phyloP scores from a whole-genome alignment of 768 basidiomycete genomes.

The Candolleomyces efflorescens region DNA sequence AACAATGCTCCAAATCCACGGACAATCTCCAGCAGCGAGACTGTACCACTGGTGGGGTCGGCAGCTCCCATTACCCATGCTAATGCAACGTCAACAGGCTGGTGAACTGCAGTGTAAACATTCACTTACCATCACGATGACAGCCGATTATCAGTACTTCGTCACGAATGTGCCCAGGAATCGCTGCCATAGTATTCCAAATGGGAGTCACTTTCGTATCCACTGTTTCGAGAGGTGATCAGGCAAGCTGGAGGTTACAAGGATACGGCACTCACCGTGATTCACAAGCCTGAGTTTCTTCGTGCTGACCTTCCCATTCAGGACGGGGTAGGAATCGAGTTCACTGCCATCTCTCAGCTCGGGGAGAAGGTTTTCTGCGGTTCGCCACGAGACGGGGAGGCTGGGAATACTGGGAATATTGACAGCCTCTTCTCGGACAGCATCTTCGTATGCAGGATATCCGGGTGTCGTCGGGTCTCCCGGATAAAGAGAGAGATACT shows the following conservation, averaged over 20 bases:
- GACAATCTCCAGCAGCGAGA: conserved; percentile 67
- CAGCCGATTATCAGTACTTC: conserved; percentile 83
- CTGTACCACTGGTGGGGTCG: conserved; percentile 77
- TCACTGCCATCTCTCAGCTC: conserved; percentile 30
- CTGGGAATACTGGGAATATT: conserved; percentile 78
- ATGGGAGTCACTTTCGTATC: conserved; percentile 80
- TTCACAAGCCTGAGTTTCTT: conserved; percentile 39
- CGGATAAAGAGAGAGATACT: conserved; percentile 61
- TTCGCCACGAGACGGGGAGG: conserved; percentile 86
- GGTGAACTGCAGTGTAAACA: not conserved
- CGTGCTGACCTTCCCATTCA: not conserved
- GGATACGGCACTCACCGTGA: conserved; percentile 32
- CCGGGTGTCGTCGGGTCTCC: conserved; percentile 87
- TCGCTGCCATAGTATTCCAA: conserved; percentile 83
- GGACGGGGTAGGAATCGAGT: not conserved
- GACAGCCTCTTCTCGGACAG: conserved; percentile 52
- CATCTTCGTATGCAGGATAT: conserved; percentile 80
- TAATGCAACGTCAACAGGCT: not conserved
- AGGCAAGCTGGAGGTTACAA: not conserved
- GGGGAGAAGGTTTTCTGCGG: conserved; percentile 60
- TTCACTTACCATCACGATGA: conserved; percentile 70
- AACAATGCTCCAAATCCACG: conserved; percentile 67
- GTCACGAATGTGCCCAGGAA: conserved; percentile 77
- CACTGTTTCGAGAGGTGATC: conserved; percentile 35
- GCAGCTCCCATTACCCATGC: conserved; percentile 53